Evolutionary conservation across 257 asterid species (phyloP).

Genomic region (Solanum chmielewskii): DNA sequence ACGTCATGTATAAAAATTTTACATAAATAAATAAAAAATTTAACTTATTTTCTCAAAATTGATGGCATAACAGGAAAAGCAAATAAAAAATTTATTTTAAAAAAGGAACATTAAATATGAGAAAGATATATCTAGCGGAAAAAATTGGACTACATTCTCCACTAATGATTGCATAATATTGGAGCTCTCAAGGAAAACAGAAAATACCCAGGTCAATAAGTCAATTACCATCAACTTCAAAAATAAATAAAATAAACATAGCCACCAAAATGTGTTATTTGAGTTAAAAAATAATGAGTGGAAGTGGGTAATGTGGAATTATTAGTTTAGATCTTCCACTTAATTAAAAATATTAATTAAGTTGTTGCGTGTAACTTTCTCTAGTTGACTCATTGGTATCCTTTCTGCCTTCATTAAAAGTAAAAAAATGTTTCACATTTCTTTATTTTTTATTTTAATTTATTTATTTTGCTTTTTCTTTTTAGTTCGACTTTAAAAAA

Average conservation of each 20-base stretch:
- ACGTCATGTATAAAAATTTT: neutral
- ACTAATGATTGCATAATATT: neutral
- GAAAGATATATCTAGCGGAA: neutral
- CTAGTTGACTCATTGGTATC: neutral
- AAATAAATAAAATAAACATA: neutral
- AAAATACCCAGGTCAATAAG: neutral
- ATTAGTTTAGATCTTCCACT: neutral
- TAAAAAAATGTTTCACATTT: neutral
- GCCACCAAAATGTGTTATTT: neutral
- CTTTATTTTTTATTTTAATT: neutral
- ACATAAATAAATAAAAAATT: fast-evolving
- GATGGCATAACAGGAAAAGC: fast-evolving
- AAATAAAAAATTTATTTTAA: neutral
- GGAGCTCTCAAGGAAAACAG: neutral
- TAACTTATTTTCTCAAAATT: neutral
- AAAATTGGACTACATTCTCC: neutral
- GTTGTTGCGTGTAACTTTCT: neutral
- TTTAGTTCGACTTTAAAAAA: neutral
- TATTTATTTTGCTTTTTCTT: neutral
- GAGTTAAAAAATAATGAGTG: neutral
- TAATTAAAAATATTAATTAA: neutral
- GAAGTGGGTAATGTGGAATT: neutral
- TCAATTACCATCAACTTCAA: neutral
- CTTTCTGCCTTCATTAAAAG: neutral
- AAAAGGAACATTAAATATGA: neutral